A percentile compares a stretch with the other conserved stretches of the same genome.
These are phyloP conservation scores for Aspergillus neotritici DNA, from an alignment of 2,329 filamentous ascomycete species.

Conservation along the genomic window DNA sequence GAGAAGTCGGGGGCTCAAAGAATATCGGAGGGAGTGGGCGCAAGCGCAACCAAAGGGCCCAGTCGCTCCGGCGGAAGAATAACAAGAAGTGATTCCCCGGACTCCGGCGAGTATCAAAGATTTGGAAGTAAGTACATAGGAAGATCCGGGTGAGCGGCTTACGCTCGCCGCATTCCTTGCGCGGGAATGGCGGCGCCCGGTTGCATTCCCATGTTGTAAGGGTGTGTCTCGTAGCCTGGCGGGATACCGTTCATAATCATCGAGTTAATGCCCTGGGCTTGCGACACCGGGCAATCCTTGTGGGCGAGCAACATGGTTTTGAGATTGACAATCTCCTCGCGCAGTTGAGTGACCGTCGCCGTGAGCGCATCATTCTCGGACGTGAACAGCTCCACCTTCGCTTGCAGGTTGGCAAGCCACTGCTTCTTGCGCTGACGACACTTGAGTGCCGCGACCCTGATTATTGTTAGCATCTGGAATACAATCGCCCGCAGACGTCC, in stretches of 20 bases:
- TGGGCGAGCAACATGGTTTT: conserved; percentile 90
- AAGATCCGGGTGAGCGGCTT: conserved; percentile 5
- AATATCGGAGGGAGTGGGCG: conserved; percentile 11
- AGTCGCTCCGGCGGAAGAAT: neutral
- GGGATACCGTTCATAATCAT: conserved; percentile 39
- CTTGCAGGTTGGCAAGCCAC: conserved; percentile 91
- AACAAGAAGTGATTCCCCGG: neutral
- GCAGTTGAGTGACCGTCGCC: conserved; percentile 72
- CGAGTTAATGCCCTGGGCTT: conserved; percentile 65
- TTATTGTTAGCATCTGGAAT: conserved; percentile 16
- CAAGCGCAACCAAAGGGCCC: too few relatives aligned
- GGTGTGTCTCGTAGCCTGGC: conserved; percentile 38
- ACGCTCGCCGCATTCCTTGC: conserved; percentile 34
- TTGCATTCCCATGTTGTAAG: conserved; percentile 42
- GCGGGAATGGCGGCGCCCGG: conserved; percentile 30
- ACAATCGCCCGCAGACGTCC: too few relatives aligned
- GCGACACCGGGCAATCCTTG: conserved; percentile 91
- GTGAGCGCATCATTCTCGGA: conserved; percentile 85
- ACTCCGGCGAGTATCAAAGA: neutral
- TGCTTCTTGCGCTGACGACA: conserved; percentile 98
- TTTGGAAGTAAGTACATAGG: conserved; percentile 5
- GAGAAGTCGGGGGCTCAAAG: conserved; percentile 20
- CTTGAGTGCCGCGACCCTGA: conserved; percentile 87
- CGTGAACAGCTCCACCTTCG: conserved; percentile 88
- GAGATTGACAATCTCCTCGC: conserved; percentile 90